phyloP scores from a whole-genome alignment of 2,329 filamentous ascomycete species.

The Stylonectria norvegica region DNA sequence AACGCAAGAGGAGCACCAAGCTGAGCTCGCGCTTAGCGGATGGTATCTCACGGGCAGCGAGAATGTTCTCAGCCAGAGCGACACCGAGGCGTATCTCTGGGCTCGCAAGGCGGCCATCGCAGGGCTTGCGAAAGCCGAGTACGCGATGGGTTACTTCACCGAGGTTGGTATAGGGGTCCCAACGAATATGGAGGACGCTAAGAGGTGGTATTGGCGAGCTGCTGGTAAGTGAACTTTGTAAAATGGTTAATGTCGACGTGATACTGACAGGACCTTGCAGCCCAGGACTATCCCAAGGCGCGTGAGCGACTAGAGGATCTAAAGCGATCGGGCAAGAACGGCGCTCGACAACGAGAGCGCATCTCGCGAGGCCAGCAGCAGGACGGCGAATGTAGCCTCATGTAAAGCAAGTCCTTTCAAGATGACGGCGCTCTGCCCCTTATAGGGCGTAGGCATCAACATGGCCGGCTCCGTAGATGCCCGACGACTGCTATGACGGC shows the following conservation, averaged over 20 bases:
- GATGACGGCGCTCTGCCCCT: too few relatives aligned
- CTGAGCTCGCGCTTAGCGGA: slow-evolving; percentile 78
- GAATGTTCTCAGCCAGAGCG: slow-evolving; percentile 83
- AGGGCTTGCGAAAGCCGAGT: slow-evolving; percentile 89
- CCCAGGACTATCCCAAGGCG: slow-evolving; percentile 91
- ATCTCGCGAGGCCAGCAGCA: slow-evolving; percentile 81
- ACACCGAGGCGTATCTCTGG: slow-evolving; percentile 97
- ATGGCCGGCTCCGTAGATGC: too few relatives aligned
- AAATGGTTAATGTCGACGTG: neutral
- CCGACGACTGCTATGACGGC: slow-evolving; percentile 2
- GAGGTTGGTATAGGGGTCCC: slow-evolving; percentile 89
- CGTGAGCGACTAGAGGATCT: slow-evolving; percentile 89
- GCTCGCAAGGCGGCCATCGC: slow-evolving; percentile 87
- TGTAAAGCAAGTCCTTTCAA: slow-evolving; percentile 51
- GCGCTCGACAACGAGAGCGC: slow-evolving; percentile 68
- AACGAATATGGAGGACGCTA: slow-evolving; percentile 88
- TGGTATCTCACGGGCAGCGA: slow-evolving; percentile 94
- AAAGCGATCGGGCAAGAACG: slow-evolving; percentile 71
- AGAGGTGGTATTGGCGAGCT: slow-evolving; percentile 96
- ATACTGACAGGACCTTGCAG: slow-evolving; percentile 46
- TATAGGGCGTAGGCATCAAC: too few relatives aligned
- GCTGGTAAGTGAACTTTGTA: slow-evolving; percentile 66
- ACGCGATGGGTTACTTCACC: slow-evolving; percentile 95
- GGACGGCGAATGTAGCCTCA: slow-evolving; percentile 82
- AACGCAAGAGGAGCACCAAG: slow-evolving; percentile 89